phyloP scores from a whole-genome alignment of 371 early-diverging fungal genomes.

The Edhazardia aedis region DNA sequence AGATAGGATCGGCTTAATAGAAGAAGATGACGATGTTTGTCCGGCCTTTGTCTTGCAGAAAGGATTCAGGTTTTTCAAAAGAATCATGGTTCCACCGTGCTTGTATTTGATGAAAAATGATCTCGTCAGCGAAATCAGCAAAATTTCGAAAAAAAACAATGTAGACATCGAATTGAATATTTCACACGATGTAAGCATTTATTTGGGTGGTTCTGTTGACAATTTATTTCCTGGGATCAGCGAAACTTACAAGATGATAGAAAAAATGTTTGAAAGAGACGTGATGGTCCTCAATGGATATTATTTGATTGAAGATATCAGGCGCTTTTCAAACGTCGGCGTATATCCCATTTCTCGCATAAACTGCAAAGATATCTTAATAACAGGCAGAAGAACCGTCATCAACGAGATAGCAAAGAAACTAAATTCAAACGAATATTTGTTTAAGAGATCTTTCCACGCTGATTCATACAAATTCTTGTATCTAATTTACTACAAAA shows the following conservation, averaged over 20 bases:
- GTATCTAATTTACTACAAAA: slow-evolving; percentile 14
- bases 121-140: background rate
- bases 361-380: slow-evolving; percentile 10
- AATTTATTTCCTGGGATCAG: slow-evolving; percentile 3
- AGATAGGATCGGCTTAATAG: too few species aligned
- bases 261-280: slow-evolving; percentile 8
- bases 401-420: background rate
- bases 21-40: too few species aligned
- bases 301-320: background rate
- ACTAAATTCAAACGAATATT: background rate
- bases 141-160: background rate
- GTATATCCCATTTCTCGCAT: slow-evolving; percentile 27
- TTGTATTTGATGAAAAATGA: slow-evolving; percentile 6
- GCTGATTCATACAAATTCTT: background rate
- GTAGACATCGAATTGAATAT: slow-evolving; percentile 5
- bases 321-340: slow-evolving; percentile 16
- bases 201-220: slow-evolving; percentile 7
- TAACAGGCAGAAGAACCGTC: background rate
- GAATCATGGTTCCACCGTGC: slow-evolving; percentile 7
- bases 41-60: background rate
- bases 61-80: slow-evolving; percentile 2
- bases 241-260: slow-evolving; percentile 15
- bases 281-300: background rate
- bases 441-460: background rate
- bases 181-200: background rate